Percentiles rank a stretch among this genome's conserved stretches.
Evolutionary conservation across 140 eudicot genomes (phyloP).

Genomic region (Cichorium intybus): DNA sequence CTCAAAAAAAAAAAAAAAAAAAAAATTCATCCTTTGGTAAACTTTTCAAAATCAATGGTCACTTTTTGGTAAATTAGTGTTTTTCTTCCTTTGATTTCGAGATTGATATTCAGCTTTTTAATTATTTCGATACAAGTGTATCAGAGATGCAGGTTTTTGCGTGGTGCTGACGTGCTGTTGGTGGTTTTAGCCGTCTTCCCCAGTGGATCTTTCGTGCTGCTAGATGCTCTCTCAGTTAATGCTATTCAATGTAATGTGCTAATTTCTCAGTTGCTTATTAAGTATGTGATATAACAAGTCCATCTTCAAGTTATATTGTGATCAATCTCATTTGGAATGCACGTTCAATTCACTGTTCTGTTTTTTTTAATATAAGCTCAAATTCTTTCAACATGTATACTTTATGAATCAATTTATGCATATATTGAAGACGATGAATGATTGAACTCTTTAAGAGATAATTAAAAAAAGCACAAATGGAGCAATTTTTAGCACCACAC

Average conservation of each 20-base stretch:
- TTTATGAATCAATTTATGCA: neutral
- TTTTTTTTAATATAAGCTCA: neutral
- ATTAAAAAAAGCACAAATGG: neutral
- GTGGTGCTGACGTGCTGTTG: neutral
- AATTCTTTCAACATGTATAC: neutral
- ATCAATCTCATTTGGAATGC: neutral
- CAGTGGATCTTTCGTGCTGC: neutral
- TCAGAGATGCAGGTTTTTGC: no score
- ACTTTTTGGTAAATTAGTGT: neutral
- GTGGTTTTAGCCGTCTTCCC: neutral
- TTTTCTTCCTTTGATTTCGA: neutral
- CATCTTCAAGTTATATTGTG: neutral
- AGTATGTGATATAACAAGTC: no score
- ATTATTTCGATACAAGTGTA: neutral
- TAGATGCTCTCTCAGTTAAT: neutral
- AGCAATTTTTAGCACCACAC: constrained; percentile 1
- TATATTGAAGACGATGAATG: no score
- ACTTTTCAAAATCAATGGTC: neutral
- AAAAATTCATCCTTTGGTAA: no score
- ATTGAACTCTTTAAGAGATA: neutral
- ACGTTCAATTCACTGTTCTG: neutral
- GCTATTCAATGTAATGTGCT: no score
- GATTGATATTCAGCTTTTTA: neutral
- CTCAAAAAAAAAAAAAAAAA: no score
- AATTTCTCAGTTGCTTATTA: no score